phyloP scores from a whole-genome alignment of 2,329 filamentous ascomycete species.

The Coniosporium tulheliwenetii region DNA sequence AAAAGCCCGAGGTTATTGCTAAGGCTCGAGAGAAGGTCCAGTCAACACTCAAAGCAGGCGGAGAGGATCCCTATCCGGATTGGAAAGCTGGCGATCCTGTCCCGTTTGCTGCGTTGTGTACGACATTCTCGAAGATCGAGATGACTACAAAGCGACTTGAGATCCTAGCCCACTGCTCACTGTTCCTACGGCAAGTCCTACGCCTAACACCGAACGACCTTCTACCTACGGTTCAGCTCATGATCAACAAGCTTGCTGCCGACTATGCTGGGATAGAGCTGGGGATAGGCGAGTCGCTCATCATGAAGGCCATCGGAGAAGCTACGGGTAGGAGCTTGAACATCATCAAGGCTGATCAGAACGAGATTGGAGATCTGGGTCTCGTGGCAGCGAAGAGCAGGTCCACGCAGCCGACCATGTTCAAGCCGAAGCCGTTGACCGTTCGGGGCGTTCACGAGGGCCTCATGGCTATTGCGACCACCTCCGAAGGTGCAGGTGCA shows the following conservation, averaged over 20 bases:
- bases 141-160: constrained; percentile 83
- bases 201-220: constrained; percentile 78
- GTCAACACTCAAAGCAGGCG: constrained; percentile 50
- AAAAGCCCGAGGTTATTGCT: constrained; percentile 55
- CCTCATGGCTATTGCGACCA: constrained; percentile 74
- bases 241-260: constrained; percentile 96
- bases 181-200: constrained; percentile 88
- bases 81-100: constrained; percentile 83
- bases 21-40: constrained; percentile 73
- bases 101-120: constrained; percentile 87
- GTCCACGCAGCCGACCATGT: constrained; percentile 93
- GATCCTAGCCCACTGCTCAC: constrained; percentile 76
- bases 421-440: constrained; percentile 86
- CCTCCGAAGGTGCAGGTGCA: constrained; percentile 62
- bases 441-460: constrained; percentile 76
- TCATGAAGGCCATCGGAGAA: constrained; percentile 98
- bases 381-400: constrained; percentile 91
- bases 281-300: constrained; percentile 94
- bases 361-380: constrained; percentile 89
- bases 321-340: constrained; percentile 75
- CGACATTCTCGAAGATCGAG: constrained; percentile 87
- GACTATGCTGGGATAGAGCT: constrained; percentile 95
- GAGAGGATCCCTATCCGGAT: constrained; percentile 79
- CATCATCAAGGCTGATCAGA: constrained; percentile 89
- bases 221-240: constrained; percentile 74